Evolutionary conservation across 2,329 filamentous ascomycete genomes (phyloP), one percentile per base, ranked within the genome.

Genomic region (Pseudogymnoascus pannorum): DNA sequence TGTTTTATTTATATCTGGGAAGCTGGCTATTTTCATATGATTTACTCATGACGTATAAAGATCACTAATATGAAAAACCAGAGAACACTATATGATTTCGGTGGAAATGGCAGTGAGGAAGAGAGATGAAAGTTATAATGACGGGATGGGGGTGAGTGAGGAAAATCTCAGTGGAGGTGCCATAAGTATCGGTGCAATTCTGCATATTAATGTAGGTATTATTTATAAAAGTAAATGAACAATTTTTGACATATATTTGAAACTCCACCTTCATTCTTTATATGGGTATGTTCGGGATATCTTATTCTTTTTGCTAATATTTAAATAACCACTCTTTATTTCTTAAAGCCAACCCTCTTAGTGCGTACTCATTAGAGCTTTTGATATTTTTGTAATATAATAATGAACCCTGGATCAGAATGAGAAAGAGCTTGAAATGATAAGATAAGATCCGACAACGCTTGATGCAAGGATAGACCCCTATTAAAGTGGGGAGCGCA

Each of bases 401-500:
- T n/a, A 36, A n/a, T n/a, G 33, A 36, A 36, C 14, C 12, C 4
- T 36, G 11, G 33, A 5, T 4, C 11, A 14, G 33, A 36, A 5
- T 14, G 33, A 35, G 33, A 51, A n/a, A 18, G 11, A 5, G n/a
- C n/a, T 57, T 9, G 48, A 60, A 24, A 26, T 64, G 36, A 51
- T 60, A 16, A 57, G 63, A 29, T 59, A 62, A 35, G 44, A 60
- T 51, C 22, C 40, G 8, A 44, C 36, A n/a, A 48, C 60, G 51
- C 60, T 60, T n/a, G n/a, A n/a, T n/a, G n/a, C n/a, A n/a, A n/a
- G n/a, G n/a, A n/a, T 9, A 31, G 29, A 31, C 29, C 29, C 29
- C 35, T 54, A 54, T 54, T 54, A 18, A 54, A 54, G 26, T 31
- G 26, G n/a, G 16, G 48, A 31, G 9, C 16, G 5, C n/a, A n/a